Evolutionary conservation across 2,329 filamentous ascomycete genomes (phyloP).

Genomic region (Neonectria magnoliae): DNA sequence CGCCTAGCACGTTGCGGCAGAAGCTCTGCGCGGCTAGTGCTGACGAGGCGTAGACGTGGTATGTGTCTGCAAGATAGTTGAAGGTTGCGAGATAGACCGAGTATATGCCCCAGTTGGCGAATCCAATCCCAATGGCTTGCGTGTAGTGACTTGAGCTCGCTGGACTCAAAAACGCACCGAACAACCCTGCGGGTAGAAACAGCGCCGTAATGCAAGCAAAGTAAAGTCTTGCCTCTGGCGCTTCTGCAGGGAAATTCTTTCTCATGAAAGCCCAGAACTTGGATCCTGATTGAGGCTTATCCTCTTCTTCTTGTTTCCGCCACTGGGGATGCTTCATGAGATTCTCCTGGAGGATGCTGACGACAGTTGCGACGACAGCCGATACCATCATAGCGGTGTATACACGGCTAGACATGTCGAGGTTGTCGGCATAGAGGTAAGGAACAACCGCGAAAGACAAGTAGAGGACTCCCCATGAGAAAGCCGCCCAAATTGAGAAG

Average conservation of each 20-base stretch:
- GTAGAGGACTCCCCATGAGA: conserved; percentile 90
- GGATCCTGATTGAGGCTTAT: conserved; percentile 40
- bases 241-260: conserved; percentile 57
- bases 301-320: conserved; percentile 35
- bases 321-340: conserved; percentile 61
- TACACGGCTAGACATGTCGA: conserved; percentile 74
- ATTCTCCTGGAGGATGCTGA: conserved; percentile 79
- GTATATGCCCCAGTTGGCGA: conserved; percentile 87
- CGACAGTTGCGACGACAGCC: conserved; percentile 69
- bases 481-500: conserved; percentile 90
- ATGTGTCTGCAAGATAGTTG: conserved; percentile 91
- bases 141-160: conserved; percentile 40
- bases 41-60: conserved; percentile 84
- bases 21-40: conserved; percentile 88
- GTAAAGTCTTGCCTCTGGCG: conserved; percentile 83
- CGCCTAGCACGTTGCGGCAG: conserved; percentile 85
- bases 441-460: conserved; percentile 84
- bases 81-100: conserved; percentile 88
- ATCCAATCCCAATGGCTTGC: conserved; percentile 68
- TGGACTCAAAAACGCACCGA: conserved; percentile 54
- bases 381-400: conserved; percentile 80
- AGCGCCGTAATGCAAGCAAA: conserved; percentile 81
- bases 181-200: conserved; percentile 81
- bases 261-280: conserved; percentile 58
- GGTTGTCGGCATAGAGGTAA: conserved; percentile 75